A percentile compares a stretch with the other conserved stretches of the same genome.
Conservation (phyloP, 1,284 basidiomycete genomes). For the Rhodotorula sp. region DNA sequence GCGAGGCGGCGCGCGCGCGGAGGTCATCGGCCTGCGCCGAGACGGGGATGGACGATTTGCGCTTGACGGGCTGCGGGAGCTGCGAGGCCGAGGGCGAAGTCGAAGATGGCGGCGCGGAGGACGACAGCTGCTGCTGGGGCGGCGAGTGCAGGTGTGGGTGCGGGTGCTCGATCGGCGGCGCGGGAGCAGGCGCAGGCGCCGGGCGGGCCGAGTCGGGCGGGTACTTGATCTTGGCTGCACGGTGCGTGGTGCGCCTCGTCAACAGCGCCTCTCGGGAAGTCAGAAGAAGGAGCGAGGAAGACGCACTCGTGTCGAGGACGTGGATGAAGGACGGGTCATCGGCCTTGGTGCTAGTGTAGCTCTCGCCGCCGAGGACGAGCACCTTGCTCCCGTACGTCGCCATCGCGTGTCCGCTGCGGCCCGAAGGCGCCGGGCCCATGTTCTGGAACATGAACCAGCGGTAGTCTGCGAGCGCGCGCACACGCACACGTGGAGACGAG, state of each 20-base stretch:
- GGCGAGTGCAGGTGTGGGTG: background rate
- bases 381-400: conserved; percentile 84
- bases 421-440: conserved; percentile 91
- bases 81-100: background rate
- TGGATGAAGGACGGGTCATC: conserved; percentile 77
- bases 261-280: too few species aligned
- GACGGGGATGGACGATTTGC: conserved; percentile 47
- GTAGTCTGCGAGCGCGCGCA: too few species aligned
- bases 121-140: background rate
- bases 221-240: conserved; percentile 88
- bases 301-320: conserved; percentile 87
- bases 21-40: background rate
- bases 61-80: conserved; percentile 25
- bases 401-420: conserved; percentile 93
- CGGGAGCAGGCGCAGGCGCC: background rate
- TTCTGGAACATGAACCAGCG: conserved; percentile 99
- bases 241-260: accelerated
- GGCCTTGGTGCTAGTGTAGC: conserved; percentile 59
- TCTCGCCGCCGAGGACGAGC: conserved; percentile 92
- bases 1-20: conserved; percentile 21
- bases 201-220: conserved; percentile 64
- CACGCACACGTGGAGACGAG: too few species aligned
- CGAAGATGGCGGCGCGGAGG: background rate
- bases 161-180: background rate
- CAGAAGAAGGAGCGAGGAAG: background rate